Evolutionary conservation across 2,329 filamentous ascomycete species (phyloP), one percentile per base, ranked within the genome.

Genomic region (Raffaelea deltoideospora): DNA sequence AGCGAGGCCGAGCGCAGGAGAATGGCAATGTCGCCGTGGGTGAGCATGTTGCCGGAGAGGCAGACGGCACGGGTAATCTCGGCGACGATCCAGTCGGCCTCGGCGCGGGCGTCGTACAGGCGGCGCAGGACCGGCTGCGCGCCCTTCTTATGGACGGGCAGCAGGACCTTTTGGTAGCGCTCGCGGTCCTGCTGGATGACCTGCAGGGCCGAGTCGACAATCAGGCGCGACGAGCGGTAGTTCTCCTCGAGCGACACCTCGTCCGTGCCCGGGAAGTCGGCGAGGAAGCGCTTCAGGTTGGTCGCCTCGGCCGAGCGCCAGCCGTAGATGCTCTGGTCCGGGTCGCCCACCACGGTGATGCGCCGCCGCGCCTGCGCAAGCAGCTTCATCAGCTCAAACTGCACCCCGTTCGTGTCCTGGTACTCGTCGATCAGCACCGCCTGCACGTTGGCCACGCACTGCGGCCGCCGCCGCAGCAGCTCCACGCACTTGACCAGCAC

Each of bases 291-390:
- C 45, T 73, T 72, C 33, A 96, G 65, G 48, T 96, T 98, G 52
- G 79, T 79, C 47, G 88, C 84, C 54, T 98, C 88, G 10, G 90
- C 88, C 8, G 85, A 87, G 17, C 88, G 78, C 67, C 92, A 98
- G 17, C 88, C 84, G 53, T 96, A 98, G 39, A 98, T 98, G 53
- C 87, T 95, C 56, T 98, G 88, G 53, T 98, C 90, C 0, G 90
- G 88, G 52, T 98, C 88, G 24, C 88, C 90, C 5, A 98, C 90
- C 41, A 95, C 83, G 1, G 88, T 96, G 46, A 96, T 88, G n/a
- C 76, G 70, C 38, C 73, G 70, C 31, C 69, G 67, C 18, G 65
- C 60, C 41, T 84, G 75, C 2, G 87, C 84, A 48, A 98, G 78
- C 1, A 94, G 67, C 43, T 72, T 79, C 86, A 95, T 95, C 30